Evolutionary conservation across 2,329 filamentous ascomycete genomes (phyloP), one percentile per base, ranked within the genome.

Genomic region (Emmonsiellopsis sp.): DNA sequence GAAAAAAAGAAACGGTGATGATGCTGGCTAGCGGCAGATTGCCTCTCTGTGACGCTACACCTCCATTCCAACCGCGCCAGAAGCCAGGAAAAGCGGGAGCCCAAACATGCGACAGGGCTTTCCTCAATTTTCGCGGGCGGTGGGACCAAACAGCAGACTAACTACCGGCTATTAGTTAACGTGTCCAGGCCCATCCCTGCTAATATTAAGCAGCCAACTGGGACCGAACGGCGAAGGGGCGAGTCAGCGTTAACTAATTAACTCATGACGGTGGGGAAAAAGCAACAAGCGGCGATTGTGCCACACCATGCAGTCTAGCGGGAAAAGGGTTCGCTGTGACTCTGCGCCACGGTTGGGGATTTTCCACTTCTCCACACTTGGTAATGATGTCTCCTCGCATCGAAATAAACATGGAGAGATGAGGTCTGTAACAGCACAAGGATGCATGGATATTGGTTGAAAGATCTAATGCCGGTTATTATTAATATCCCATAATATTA

Each of bases 101-200:
- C 40, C 50, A 9, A 38, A 40, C 50, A 52, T 52, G 50, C 50
- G 50, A 52, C 50, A 52, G 50, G 41, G 50, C 40, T 35, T 35
- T 43, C 42, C 49, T 42, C 49, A 43, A 41, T 51, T 51, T 43
- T 51, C 15, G 49, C 38, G 38, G 49, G 49, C 31, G 49, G 49
- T 51, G 49, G 49, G 49, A 43, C 26, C 49, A 32, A 51, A 41
- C 49, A 43, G 30, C 26, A 51, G 37, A 15, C 15, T 51, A 41
- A 15, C 15, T 51, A 41, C 49, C 49, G 49, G 38, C n/a, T n/a
- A n/a, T n/a, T n/a, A n/a, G n/a, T 38, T 43, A 51, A 51, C 37
- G 37, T 41, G 49, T 51, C 49, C 16, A 34, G 48, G 49, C 40
- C 49, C 44, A 46, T 46, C 44, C 49, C 48, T 47, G 32, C 45